Conservation (phyloP, 2,329 filamentous ascomycete species). For the Paecilomyces niveus region DNA sequence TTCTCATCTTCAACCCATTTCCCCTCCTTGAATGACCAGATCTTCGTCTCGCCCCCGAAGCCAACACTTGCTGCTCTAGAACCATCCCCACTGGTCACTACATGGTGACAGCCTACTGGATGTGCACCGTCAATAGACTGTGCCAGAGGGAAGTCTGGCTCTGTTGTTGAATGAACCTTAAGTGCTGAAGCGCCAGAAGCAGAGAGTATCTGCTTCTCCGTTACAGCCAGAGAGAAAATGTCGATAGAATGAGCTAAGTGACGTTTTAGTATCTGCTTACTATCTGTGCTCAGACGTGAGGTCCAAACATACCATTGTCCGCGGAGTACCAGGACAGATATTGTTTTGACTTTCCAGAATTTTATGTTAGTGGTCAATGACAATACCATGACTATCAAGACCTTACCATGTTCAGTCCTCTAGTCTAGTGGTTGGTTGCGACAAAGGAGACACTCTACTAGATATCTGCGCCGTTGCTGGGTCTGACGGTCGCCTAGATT, state of each 20-base stretch:
- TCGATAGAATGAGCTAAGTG: conserved; percentile 70
- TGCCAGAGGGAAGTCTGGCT: conserved; percentile 64
- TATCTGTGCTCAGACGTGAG: not conserved
- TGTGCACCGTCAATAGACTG: conserved; percentile 78
- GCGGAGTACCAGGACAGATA: conserved; percentile 90
- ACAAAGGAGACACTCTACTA: not conserved
- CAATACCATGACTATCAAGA: conserved; percentile 4
- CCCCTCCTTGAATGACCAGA: conserved; percentile 62
- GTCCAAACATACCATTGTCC: conserved; percentile 60
- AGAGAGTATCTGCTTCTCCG: conserved; percentile 66
- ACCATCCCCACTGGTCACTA: conserved; percentile 64
- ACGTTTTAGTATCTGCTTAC: conserved; percentile 14
- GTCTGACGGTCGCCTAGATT: conserved; percentile 1
- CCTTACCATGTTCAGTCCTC: conserved; percentile 15
- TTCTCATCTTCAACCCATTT: conserved; percentile 47
- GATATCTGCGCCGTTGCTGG: not conserved
- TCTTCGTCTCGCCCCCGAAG: conserved; percentile 79
- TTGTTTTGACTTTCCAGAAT: conserved; percentile 74
- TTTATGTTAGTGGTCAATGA: conserved; percentile 9
- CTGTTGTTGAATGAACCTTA: conserved; percentile 67
- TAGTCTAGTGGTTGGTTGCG: not conserved
- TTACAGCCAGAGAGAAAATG: conserved; percentile 76
- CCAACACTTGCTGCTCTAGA: conserved; percentile 72
- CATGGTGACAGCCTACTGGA: conserved; percentile 83
- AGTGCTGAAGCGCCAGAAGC: conserved; percentile 78